Percentiles rank a stretch among this genome's conserved stretches.
Evolutionary conservation across 345 rosid species (phyloP).

Genomic region (Clarkia xantiana): DNA sequence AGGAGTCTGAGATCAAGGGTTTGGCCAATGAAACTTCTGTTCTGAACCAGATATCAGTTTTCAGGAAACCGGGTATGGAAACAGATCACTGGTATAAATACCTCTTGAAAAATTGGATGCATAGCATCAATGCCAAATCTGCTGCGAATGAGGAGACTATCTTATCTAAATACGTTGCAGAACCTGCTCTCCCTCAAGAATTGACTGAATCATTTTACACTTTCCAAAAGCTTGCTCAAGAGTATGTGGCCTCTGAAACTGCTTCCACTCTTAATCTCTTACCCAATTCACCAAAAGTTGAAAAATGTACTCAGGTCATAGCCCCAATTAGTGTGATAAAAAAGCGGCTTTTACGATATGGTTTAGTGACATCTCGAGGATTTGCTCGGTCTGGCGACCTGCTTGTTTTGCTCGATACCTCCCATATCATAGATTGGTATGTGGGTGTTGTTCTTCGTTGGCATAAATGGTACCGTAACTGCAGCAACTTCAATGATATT

Average conservation of each 20-base stretch:
- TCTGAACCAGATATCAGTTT: slow-evolving; percentile 52
- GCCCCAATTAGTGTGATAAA: slow-evolving; percentile 59
- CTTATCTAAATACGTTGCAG: slow-evolving; percentile 56
- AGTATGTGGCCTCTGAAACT: slow-evolving; percentile 66
- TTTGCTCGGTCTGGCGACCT: slow-evolving; percentile 29
- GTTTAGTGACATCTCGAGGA: slow-evolving; percentile 49
- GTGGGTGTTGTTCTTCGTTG: slow-evolving; percentile 59
- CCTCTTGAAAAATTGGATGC: slow-evolving; percentile 64
- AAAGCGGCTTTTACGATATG: slow-evolving; percentile 62
- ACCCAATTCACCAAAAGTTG: slow-evolving; percentile 23
- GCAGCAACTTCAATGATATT: slow-evolving; percentile 54
- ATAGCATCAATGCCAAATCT: slow-evolving; percentile 34
- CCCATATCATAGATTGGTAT: slow-evolving; percentile 71
- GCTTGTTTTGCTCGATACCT: slow-evolving; percentile 55
- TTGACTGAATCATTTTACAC: slow-evolving; percentile 58
- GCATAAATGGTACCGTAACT: slow-evolving; percentile 53
- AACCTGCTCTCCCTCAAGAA: slow-evolving; percentile 66
- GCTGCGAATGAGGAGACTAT: slow-evolving; percentile 42
- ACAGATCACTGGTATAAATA: slow-evolving; percentile 88
- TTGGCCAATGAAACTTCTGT: slow-evolving; percentile 53
- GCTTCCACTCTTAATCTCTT: slow-evolving; percentile 45
- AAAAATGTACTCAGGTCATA: slow-evolving; percentile 29
- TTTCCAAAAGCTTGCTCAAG: slow-evolving; percentile 46
- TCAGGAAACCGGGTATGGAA: slow-evolving; percentile 76
- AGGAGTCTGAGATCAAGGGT: slow-evolving; percentile 80